Conservation (phyloP, 805 yeast genomes). For the Wickerhamia fluorescens region DNA sequence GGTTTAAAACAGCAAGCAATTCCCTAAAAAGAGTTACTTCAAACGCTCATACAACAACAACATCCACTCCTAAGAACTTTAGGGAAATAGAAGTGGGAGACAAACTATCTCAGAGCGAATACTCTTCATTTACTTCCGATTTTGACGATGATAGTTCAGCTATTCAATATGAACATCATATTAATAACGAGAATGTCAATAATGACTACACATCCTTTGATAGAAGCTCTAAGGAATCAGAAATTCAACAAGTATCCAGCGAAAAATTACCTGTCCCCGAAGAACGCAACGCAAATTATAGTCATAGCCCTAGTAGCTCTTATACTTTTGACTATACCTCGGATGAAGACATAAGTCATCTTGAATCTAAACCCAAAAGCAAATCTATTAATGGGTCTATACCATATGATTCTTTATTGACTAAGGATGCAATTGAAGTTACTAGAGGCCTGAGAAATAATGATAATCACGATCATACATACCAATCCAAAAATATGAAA, state of each 20-base stretch:
- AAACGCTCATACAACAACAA: slow-evolving; percentile 20
- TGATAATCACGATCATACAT: too few species aligned
- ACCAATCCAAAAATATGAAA: too few species aligned
- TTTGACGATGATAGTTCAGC: slow-evolving; percentile 13
- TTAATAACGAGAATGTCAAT: slow-evolving; percentile 5
- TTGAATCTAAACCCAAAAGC: too few species aligned
- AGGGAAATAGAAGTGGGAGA: slow-evolving; percentile 10
- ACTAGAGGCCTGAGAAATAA: too few species aligned
- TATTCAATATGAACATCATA: slow-evolving; percentile 8
- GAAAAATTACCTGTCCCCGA: slow-evolving; percentile 1
- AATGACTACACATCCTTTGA: slow-evolving; percentile 11
- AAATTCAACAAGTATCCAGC: too few species aligned
- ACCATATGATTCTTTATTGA: too few species aligned
- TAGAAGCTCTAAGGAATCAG: slow-evolving; percentile 7
- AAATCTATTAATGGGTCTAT: too few species aligned
- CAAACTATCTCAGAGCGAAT: slow-evolving; percentile 9
- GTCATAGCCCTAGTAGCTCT: too few species aligned
- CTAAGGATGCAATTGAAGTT: too few species aligned
- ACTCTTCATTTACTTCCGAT: slow-evolving; percentile 28
- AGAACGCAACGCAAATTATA: too few species aligned
- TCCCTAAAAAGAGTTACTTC: slow-evolving; percentile 9
- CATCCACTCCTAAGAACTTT: slow-evolving; percentile 32
- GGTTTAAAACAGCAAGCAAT: slow-evolving; percentile 11
- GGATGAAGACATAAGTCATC: too few species aligned
- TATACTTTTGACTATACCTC: slow-evolving; percentile 28